These are phyloP conservation scores for Eucalyptus camaldulensis DNA, from an alignment of 345 rosid species.

Conservation along the genomic window DNA sequence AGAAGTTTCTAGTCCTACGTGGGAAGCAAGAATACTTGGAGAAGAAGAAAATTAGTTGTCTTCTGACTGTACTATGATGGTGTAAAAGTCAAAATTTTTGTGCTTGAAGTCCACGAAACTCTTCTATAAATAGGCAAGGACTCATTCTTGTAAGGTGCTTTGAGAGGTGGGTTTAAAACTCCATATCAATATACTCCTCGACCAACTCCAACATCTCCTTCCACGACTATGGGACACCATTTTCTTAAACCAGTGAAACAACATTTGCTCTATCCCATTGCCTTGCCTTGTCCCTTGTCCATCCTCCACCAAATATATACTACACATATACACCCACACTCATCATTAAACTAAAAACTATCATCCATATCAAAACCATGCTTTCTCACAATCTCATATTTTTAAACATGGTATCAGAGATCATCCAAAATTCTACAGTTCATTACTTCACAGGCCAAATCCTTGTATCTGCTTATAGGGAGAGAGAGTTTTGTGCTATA, in stretches of 20 bases:
- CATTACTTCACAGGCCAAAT: background rate
- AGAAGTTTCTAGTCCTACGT: background rate
- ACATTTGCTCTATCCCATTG: background rate
- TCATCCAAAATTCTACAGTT: background rate
- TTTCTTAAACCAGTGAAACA: background rate
- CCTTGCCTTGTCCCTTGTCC: fast-evolving
- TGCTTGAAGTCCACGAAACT: background rate
- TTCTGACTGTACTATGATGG: background rate
- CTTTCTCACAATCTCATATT: background rate
- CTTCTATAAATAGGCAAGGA: background rate
- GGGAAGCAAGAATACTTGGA: background rate
- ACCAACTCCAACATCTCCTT: background rate
- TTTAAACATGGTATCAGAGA: background rate
- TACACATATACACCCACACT: background rate
- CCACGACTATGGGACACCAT: background rate
- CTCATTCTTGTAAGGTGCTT: background rate
- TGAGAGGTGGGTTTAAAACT: background rate
- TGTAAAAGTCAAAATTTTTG: background rate
- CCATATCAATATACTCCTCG: background rate
- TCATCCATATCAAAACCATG: background rate
- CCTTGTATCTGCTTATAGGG: background rate
- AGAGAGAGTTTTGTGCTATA: fast-evolving
- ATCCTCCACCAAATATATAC: background rate
- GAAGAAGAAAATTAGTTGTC: background rate
- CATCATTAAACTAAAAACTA: background rate